Evolutionary conservation across 2,329 filamentous ascomycete genomes (phyloP).

Genomic region (Calonectria hawksworthii): DNA sequence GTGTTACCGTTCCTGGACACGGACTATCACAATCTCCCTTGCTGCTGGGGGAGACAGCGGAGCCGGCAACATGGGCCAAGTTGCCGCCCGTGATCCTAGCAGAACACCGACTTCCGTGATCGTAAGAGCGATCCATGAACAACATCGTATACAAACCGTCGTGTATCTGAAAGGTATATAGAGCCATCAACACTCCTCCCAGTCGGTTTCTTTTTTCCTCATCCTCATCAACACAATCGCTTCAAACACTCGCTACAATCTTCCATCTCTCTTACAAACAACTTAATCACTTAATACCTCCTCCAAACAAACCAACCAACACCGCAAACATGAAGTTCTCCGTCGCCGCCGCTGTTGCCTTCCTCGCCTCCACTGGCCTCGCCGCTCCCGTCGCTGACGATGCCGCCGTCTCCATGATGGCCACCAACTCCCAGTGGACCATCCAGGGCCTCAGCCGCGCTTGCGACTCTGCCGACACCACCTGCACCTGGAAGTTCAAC

Average conservation of each 20-base stretch:
- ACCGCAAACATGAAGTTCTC: constrained; percentile 60
- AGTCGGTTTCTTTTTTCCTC: not conserved
- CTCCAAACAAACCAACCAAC: constrained; percentile 7
- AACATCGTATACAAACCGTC: not conserved
- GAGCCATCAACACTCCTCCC: not conserved
- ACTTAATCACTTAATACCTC: constrained; percentile 3
- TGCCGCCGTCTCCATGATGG: constrained; percentile 56
- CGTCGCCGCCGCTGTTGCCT: constrained; percentile 52
- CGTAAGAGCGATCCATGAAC: not conserved
- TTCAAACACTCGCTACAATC: not conserved
- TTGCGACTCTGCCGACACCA: constrained; percentile 55
- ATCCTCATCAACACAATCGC: constrained; percentile 11
- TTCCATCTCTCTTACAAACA: not conserved
- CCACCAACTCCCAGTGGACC: constrained; percentile 56
- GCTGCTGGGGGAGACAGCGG: not conserved
- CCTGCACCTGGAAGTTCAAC: constrained; percentile 60
- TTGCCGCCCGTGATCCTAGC: not conserved
- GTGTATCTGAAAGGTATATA: not conserved
- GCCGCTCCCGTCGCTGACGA: constrained; percentile 52
- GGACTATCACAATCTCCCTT: constrained; percentile 7
- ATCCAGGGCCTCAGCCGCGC: constrained; percentile 56
- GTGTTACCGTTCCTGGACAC: not conserved
- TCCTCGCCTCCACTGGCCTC: constrained; percentile 53
- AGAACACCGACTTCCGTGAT: not conserved
- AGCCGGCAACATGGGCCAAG: not conserved